Conservation (phyloP, 306 rosid species). For the Vigna reflexopilosa region DNA sequence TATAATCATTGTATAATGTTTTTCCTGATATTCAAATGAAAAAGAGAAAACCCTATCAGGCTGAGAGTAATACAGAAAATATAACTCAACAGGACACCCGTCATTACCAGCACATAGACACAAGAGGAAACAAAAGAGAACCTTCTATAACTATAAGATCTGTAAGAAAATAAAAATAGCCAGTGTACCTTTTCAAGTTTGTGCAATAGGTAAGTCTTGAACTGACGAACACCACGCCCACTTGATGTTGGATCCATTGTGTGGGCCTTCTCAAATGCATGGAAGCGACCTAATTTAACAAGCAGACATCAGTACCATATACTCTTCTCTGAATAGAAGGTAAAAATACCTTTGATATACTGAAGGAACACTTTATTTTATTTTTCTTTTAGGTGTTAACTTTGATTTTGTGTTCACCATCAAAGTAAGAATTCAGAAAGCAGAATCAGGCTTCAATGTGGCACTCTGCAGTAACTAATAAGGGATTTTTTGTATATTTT, state of each 20-base stretch:
- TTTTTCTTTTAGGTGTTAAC: constrained; percentile 3
- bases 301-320: constrained; percentile 23
- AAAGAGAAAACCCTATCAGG: neutral
- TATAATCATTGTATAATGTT: neutral
- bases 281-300: constrained; percentile 81
- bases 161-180: constrained; percentile 37
- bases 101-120: constrained; percentile 23
- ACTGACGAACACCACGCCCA: constrained; percentile 97
- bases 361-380: neutral
- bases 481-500: neutral
- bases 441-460: constrained; percentile 18
- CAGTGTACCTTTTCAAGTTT: constrained; percentile 75
- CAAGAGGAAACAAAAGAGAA: constrained; percentile 33
- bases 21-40: neutral
- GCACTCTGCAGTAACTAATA: neutral
- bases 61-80: constrained; percentile 13
- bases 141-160: constrained; percentile 18
- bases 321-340: constrained; percentile 19
- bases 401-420: constrained; percentile 3
- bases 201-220: constrained; percentile 86
- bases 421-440: constrained; percentile 27
- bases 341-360: constrained; percentile 15
- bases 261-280: constrained; percentile 95
- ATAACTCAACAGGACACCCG: constrained; percentile 31
- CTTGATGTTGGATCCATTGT: constrained; percentile 75